These are phyloP conservation scores for Solanum virginianum DNA, from an alignment of 257 asterid genomes.

Conservation along the genomic window DNA sequence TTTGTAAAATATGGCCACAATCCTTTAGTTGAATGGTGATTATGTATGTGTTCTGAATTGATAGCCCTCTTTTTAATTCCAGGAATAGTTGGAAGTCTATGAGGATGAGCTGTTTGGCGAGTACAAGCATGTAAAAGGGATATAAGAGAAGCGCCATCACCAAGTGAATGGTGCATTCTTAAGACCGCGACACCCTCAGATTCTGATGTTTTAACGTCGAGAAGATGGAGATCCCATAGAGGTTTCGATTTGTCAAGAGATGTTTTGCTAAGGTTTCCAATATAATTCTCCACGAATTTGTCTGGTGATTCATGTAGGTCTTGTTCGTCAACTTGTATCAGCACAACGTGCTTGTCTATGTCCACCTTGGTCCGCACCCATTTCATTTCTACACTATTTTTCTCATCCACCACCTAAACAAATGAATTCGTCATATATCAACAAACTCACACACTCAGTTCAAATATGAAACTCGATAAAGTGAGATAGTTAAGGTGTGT, in stretches of 20 bases:
- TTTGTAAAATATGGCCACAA: not conserved
- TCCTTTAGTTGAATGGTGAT: not conserved
- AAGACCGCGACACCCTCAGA: slow-evolving; percentile 3
- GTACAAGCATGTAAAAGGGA: slow-evolving; percentile 20
- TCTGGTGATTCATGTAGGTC: slow-evolving; percentile 1
- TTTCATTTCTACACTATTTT: slow-evolving; percentile 6
- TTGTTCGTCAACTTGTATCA: not conserved
- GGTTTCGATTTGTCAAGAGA: slow-evolving; percentile 20
- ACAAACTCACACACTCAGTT: no score
- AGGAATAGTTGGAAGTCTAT: slow-evolving; percentile 6
- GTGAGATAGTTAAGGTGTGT: no score
- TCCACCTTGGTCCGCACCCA: slow-evolving; percentile 24
- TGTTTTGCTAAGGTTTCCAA: slow-evolving; percentile 16
- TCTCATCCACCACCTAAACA: slow-evolving; percentile 6
- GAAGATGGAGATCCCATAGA: slow-evolving; percentile 29
- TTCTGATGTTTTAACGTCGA: slow-evolving; percentile 8
- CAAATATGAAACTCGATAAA: no score
- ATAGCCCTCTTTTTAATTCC: not conserved
- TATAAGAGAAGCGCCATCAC: slow-evolving; percentile 20
- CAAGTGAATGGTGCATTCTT: slow-evolving; percentile 24
- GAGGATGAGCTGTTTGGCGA: slow-evolving; percentile 16
- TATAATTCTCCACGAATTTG: slow-evolving; percentile 18
- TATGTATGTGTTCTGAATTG: no score
- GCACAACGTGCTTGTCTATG: slow-evolving; percentile 10
- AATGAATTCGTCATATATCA: no score